Evolutionary conservation across 805 yeast genomes (phyloP).

Genomic region (Groenewaldozyma salmanticensis): DNA sequence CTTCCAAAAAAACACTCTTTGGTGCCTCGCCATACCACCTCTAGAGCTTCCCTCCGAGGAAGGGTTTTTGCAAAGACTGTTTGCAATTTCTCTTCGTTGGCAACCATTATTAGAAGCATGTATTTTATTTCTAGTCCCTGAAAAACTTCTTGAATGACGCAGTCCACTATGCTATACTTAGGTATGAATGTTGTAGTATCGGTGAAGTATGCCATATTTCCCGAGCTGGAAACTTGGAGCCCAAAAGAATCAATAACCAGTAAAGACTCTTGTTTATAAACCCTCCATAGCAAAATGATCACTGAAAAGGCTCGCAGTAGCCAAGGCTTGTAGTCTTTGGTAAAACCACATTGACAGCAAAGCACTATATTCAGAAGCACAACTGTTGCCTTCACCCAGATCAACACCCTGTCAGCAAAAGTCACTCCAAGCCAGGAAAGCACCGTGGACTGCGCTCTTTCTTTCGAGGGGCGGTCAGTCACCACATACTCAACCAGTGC

Average conservation of each 20-base stretch:
- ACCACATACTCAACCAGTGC: conserved; percentile 9
- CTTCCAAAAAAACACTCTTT: conserved; percentile 5
- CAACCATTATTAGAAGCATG: conserved; percentile 51
- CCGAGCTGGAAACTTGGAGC: conserved; percentile 33
- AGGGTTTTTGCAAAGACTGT: conserved; percentile 22
- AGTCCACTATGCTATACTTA: conserved; percentile 44
- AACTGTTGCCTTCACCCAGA: background rate
- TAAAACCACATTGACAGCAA: background rate
- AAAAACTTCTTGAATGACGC: conserved; percentile 71
- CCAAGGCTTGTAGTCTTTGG: background rate
- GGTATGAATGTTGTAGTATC: conserved; percentile 42
- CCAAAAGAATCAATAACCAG: conserved; percentile 39
- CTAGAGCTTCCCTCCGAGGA: conserved; percentile 15
- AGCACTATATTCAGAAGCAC: background rate
- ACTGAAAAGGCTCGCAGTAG: conserved; percentile 6
- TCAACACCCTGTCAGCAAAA: background rate
- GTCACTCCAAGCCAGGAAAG: background rate
- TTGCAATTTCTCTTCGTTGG: conserved; percentile 26
- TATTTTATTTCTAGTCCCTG: conserved; percentile 55
- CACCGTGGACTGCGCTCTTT: background rate
- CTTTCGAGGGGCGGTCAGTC: background rate
- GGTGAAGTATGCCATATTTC: conserved; percentile 21
- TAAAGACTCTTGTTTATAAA: conserved; percentile 28
- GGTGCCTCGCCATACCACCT: conserved; percentile 14
- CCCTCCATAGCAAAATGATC: conserved; percentile 4